Evolutionary conservation across 2,329 filamentous ascomycete species (phyloP), one percentile per base, ranked within the genome.

Genomic region (Calycina herbarum): DNA sequence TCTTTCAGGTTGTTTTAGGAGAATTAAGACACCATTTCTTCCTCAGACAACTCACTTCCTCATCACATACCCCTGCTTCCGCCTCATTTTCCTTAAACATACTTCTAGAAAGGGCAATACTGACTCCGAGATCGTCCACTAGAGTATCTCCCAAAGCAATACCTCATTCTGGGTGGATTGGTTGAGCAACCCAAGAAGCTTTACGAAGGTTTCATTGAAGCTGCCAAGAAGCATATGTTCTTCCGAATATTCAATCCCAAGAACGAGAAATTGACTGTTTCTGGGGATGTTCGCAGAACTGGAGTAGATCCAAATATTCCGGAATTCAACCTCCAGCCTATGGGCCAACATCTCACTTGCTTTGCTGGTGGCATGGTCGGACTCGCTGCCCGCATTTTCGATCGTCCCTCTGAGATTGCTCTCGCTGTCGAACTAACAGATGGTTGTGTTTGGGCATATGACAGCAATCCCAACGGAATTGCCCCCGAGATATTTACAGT

Each of bases 301-400:
- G 73, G 72, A 6, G 0, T 76, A 76, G 48, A 62, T 56, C 61
- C 78, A 81, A 15, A 83, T 89, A 51, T 29, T 1, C 45, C 45
- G 2, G 57, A 62, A 20, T 33, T 59, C 67, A 88, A 91, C 8
- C 64, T 71, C 33, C 66, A 68, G 76, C 70, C 73, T 57, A 79
- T 68, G 48, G 79, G 82, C 11, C 85, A 91, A 69, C 90, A 93
- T 76, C 80, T 93, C 1, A 85, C 85, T 1, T 93, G 90, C 76
- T 93, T 91, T 73, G 80, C 85, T 2, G 90, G 90, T 6, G 90
- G 89, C 10, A 88, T 90, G 80, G 88, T 91, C 57, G 89, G 82
- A 1, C 82, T 93, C 42, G 88, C 85, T 1, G 86, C 89, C 1
- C 85, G 83, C 66, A 79, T 92, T 31, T 85, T 91, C 68, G 72